Percentiles rank a stretch among this genome's conserved stretches.
These are phyloP conservation scores for Chaetomium globosum DNA, from an alignment of 2,329 filamentous ascomycete species.

Conservation along the genomic window DNA sequence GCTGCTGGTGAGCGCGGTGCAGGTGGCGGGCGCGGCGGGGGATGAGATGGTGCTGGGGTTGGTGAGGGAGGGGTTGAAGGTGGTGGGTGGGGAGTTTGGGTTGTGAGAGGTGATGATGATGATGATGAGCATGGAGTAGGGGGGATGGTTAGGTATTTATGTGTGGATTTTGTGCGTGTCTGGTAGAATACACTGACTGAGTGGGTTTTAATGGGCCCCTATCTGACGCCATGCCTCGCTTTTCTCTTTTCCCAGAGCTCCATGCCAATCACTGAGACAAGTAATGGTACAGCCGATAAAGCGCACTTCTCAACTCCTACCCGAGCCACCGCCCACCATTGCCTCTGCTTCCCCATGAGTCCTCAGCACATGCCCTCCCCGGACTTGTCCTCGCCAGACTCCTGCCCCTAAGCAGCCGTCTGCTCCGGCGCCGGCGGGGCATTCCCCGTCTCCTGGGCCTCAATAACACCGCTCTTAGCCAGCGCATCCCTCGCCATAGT, in stretches of 20 bases:
- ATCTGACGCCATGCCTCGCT: slow-evolving; percentile 27
- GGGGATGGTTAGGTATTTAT: not conserved
- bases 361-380: too few species aligned
- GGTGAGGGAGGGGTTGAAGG: slow-evolving; percentile 62
- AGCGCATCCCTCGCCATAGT: slow-evolving; percentile 60
- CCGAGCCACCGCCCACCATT: not conserved
- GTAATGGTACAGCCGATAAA: slow-evolving; percentile 20
- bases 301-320: not conserved
- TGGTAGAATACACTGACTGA: slow-evolving; percentile 27
- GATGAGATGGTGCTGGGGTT: slow-evolving; percentile 63
- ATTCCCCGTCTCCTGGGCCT: slow-evolving; percentile 18
- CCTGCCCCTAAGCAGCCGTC: not conserved
- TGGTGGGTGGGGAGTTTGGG: slow-evolving; percentile 62
- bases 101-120: slow-evolving; percentile 15
- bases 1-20: slow-evolving; percentile 66
- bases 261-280: slow-evolving; percentile 14
- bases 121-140: too few species aligned
- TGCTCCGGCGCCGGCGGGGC: not conserved
- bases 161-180: not conserved
- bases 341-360: not conserved
- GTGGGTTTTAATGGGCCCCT: slow-evolving; percentile 16
- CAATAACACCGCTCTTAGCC: slow-evolving; percentile 38
- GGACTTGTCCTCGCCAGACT: too few species aligned
- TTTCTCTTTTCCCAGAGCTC: slow-evolving; percentile 13
- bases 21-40: slow-evolving; percentile 58